phyloP scores from a whole-genome alignment of 257 asterid species.

The Osmanthus fragrans region DNA sequence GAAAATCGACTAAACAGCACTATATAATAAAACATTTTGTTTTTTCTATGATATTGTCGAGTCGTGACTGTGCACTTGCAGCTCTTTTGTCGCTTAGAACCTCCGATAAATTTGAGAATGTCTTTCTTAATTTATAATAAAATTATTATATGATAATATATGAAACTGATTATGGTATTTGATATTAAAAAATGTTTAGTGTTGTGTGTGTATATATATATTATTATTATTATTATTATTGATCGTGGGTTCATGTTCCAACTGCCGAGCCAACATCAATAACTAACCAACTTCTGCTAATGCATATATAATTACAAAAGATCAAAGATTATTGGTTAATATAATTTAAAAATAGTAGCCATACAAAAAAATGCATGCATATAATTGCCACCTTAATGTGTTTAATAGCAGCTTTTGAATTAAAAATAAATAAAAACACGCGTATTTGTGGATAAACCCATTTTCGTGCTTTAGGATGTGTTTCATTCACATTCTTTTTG shows the following conservation, averaged over 20 bases:
- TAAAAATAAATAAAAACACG: background rate
- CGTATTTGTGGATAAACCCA: background rate
- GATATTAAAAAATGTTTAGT: background rate
- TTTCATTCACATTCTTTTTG: too few relatives aligned
- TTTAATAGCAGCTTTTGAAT: background rate
- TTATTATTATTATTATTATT: too few relatives aligned
- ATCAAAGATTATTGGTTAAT: background rate
- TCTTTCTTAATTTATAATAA: background rate
- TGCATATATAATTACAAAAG: background rate
- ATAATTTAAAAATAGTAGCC: background rate
- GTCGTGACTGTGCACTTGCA: background rate
- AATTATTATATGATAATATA: background rate
- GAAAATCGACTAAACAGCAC: background rate
- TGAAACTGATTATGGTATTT: background rate
- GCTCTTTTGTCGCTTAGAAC: too few relatives aligned
- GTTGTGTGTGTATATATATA: background rate
- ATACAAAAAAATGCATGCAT: background rate
- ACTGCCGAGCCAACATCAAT: slow-evolving; percentile 9
- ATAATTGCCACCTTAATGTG: background rate
- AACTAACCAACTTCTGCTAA: slow-evolving; percentile 5
- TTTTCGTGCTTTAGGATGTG: background rate
- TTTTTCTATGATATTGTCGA: too few relatives aligned
- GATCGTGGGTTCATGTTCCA: background rate
- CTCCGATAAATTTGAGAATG: background rate
- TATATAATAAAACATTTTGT: background rate